Conservation (phyloP, 257 asterid species). For the Salvia miltiorrhiza region DNA sequence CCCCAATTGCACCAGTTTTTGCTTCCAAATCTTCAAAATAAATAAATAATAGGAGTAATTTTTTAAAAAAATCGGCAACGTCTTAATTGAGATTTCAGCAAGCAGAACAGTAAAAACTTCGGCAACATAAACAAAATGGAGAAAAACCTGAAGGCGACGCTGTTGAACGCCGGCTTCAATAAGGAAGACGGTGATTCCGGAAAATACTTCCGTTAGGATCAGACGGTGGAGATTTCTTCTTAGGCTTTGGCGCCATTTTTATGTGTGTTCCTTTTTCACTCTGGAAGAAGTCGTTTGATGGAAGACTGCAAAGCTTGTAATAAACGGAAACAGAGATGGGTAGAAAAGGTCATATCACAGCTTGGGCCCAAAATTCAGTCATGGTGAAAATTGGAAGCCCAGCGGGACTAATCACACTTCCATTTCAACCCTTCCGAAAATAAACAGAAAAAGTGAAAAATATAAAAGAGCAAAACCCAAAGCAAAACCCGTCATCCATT, state of each 20-base stretch:
- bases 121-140: background rate
- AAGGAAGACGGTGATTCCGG: constrained; percentile 57
- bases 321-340: background rate
- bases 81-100: background rate
- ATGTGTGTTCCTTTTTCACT: background rate
- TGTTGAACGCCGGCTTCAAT: constrained; percentile 56
- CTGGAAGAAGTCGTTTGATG: constrained; percentile 3
- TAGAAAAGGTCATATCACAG: background rate
- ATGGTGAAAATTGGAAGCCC: constrained; percentile 1
- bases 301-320: constrained; percentile 5
- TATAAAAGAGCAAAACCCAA: constrained; percentile 21
- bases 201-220: constrained; percentile 89
- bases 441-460: background rate
- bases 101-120: background rate
- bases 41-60: background rate
- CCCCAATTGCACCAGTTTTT: constrained; percentile 81
- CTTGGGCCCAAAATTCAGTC: background rate
- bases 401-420: background rate
- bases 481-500: constrained; percentile 25
- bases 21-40: constrained; percentile 80
- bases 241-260: constrained; percentile 79
- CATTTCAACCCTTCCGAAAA: background rate
- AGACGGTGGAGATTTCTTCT: constrained; percentile 52
- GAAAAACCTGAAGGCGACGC: constrained; percentile 74
- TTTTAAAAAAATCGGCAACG: background rate